phyloP scores from a whole-genome alignment of 2,329 filamentous ascomycete species.

The Lanzia echinophila region DNA sequence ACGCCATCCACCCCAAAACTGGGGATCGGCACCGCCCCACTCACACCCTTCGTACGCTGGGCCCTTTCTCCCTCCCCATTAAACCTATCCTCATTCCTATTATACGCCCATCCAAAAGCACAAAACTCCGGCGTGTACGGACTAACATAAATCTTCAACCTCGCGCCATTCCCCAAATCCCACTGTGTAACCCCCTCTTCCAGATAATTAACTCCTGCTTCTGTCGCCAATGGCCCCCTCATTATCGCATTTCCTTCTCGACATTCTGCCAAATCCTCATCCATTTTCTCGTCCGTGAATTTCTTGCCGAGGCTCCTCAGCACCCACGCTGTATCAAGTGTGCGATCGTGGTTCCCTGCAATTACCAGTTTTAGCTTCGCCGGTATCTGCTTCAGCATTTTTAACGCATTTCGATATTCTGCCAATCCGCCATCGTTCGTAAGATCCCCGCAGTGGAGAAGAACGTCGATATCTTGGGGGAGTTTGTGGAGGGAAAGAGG shows the following conservation, averaged over 20 bases:
- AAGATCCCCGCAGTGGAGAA: conserved; percentile 35
- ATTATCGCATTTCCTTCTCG: conserved; percentile 17
- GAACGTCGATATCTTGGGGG: conserved; percentile 24
- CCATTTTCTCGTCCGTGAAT: neutral
- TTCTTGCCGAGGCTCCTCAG: neutral
- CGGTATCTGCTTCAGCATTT: conserved; percentile 30
- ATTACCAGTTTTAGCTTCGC: conserved; percentile 55
- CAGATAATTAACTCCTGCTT: conserved; percentile 28
- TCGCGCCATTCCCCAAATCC: conserved; percentile 25
- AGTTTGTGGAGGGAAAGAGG: conserved; percentile 27
- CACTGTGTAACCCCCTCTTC: conserved; percentile 30
- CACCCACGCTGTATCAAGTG: conserved; percentile 40
- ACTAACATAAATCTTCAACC: conserved; percentile 29
- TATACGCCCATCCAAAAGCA: conserved; percentile 29
- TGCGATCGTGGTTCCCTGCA: conserved; percentile 55
- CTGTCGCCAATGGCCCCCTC: conserved; percentile 20
- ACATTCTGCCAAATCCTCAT: conserved; percentile 9
- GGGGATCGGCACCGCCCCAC: conserved; percentile 15
- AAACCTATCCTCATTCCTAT: conserved; percentile 25
- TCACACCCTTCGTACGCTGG: conserved; percentile 15
- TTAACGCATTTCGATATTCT: conserved; percentile 25
- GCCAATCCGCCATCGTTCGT: conserved; percentile 24
- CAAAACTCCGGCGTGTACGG: conserved; percentile 31
- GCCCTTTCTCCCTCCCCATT: conserved; percentile 16
- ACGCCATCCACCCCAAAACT: conserved; percentile 14